Conservation (phyloP, 768 basidiomycete species). For the Rhizopogon roseolus region DNA sequence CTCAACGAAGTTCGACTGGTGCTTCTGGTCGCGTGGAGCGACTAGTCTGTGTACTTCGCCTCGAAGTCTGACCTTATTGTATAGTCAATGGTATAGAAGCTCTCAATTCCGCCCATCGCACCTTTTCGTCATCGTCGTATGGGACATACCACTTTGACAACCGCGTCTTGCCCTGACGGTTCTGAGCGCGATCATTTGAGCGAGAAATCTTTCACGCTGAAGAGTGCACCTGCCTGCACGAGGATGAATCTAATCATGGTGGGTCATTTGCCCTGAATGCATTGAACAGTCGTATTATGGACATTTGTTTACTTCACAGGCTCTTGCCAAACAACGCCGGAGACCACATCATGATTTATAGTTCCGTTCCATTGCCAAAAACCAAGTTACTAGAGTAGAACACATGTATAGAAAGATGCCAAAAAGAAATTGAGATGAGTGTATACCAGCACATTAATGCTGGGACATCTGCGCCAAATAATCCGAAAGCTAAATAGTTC, state of each 20-base stretch:
- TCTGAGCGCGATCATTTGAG: slow-evolving; percentile 42
- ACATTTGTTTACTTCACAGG: slow-evolving; percentile 7
- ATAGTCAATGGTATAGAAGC: not conserved
- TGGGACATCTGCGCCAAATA: slow-evolving; percentile 68
- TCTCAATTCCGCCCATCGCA: slow-evolving; percentile 22
- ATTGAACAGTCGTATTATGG: not conserved
- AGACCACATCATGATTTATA: not conserved
- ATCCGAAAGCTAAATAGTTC: slow-evolving; percentile 44
- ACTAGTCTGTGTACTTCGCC: slow-evolving; percentile 97
- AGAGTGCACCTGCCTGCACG: slow-evolving; percentile 64
- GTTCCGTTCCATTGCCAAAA: not conserved
- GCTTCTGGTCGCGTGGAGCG: slow-evolving; percentile 96
- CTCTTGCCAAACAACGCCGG: slow-evolving; percentile 9
- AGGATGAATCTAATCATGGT: slow-evolving; percentile 96
- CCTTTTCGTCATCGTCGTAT: slow-evolving; percentile 99
- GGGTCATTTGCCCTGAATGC: slow-evolving; percentile 7
- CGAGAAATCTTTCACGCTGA: not conserved
- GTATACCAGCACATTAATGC: slow-evolving; percentile 15
- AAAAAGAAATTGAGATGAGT: not conserved
- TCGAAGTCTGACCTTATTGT: slow-evolving; percentile 74
- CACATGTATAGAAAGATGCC: not conserved
- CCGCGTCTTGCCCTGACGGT: slow-evolving; percentile 96
- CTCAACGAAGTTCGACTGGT: slow-evolving; percentile 99
- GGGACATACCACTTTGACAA: slow-evolving; percentile 99
- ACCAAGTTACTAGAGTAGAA: not conserved